Evolutionary conservation across 2,329 filamentous ascomycete species (phyloP).

Genomic region (Furcasterigmium sp.): DNA sequence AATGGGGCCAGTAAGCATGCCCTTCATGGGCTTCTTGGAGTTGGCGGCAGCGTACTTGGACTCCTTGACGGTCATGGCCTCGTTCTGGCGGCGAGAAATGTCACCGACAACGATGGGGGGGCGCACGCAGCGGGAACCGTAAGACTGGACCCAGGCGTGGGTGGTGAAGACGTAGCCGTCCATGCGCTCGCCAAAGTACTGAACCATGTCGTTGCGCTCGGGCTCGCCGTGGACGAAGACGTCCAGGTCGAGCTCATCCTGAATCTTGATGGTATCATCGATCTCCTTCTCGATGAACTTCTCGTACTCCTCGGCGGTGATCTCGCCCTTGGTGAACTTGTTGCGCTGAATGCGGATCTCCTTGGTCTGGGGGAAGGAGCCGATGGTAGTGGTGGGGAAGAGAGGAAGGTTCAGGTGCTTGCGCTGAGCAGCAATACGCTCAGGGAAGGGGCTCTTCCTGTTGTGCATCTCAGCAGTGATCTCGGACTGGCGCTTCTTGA

Average conservation of each 20-base stretch:
- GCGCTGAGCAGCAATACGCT: conserved; percentile 83
- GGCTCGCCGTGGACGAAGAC: conserved; percentile 98
- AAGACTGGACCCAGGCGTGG: conserved; percentile 97
- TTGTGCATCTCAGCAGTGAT: conserved; percentile 82
- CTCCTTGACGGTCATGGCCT: conserved; percentile 99
- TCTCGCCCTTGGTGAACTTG: conserved; percentile 99
- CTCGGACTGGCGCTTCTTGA: conserved; percentile 93
- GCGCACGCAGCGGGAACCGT: conserved; percentile 96
- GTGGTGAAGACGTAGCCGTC: conserved; percentile 98
- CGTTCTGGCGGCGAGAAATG: conserved; percentile 77
- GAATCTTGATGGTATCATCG: conserved; percentile 87
- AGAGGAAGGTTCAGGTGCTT: conserved; percentile 87
- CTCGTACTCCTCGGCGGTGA: conserved; percentile 88
- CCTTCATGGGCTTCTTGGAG: conserved; percentile 99
- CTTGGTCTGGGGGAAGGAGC: conserved; percentile 98
- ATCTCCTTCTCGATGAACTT: conserved; percentile 99
- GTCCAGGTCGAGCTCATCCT: conserved; percentile 96
- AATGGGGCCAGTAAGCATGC: conserved; percentile 98
- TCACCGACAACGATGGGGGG: conserved; percentile 98
- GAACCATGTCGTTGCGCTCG: conserved; percentile 99
- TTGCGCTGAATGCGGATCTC: conserved; percentile 95
- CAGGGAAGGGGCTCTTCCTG: conserved; percentile 84
- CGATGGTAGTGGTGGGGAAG: conserved; percentile 99
- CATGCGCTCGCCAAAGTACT: conserved; percentile 98
- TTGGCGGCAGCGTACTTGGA: conserved; percentile 96